Conservation (phyloP, 768 basidiomycete genomes). For the Mycena sanguinolenta region DNA sequence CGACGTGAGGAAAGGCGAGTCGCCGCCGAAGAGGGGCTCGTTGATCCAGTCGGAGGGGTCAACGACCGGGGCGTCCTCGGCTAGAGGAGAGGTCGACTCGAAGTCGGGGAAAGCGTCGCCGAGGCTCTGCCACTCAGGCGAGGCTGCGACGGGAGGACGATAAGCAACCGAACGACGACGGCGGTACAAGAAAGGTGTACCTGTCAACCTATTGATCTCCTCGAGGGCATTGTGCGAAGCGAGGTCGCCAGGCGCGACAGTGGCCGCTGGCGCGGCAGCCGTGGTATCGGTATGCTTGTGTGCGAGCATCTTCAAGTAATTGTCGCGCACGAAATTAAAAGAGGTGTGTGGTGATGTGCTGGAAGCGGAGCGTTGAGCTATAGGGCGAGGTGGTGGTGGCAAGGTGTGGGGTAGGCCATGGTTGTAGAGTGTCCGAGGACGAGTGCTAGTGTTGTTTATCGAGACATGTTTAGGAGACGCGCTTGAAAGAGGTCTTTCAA, state of each 20-base stretch:
- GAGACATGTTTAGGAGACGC: slow-evolving; percentile 55
- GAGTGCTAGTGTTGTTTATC: slow-evolving; percentile 49
- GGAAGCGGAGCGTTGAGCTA: slow-evolving; percentile 50
- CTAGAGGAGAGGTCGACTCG: neutral
- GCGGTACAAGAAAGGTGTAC: slow-evolving; percentile 22
- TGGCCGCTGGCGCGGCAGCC: slow-evolving; percentile 9
- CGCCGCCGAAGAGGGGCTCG: slow-evolving; percentile 19
- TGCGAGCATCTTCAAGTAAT: slow-evolving; percentile 64
- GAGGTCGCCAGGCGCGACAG: slow-evolving; percentile 15
- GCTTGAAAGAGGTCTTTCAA: slow-evolving; percentile 50
- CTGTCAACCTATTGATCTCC: slow-evolving; percentile 18
- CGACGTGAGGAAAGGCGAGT: slow-evolving; percentile 28
- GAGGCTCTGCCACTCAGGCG: slow-evolving; percentile 37
- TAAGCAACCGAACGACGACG: slow-evolving; percentile 13
- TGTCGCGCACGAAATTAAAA: slow-evolving; percentile 50
- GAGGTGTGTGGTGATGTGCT: slow-evolving; percentile 47
- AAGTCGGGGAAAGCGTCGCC: slow-evolving; percentile 29
- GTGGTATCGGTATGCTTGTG: slow-evolving; percentile 45
- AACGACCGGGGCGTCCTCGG: slow-evolving; percentile 5
- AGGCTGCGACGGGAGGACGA: slow-evolving; percentile 22
- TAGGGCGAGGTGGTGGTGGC: slow-evolving; percentile 61
- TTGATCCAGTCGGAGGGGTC: neutral
- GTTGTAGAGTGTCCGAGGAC: slow-evolving; percentile 45
- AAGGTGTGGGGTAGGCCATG: slow-evolving; percentile 67
- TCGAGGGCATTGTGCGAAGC: neutral